Percentiles rank a stretch among this genome's conserved stretches.
phyloP scores from a whole-genome alignment of 257 asterid genomes.

The Fraxinus pennsylvanica region DNA sequence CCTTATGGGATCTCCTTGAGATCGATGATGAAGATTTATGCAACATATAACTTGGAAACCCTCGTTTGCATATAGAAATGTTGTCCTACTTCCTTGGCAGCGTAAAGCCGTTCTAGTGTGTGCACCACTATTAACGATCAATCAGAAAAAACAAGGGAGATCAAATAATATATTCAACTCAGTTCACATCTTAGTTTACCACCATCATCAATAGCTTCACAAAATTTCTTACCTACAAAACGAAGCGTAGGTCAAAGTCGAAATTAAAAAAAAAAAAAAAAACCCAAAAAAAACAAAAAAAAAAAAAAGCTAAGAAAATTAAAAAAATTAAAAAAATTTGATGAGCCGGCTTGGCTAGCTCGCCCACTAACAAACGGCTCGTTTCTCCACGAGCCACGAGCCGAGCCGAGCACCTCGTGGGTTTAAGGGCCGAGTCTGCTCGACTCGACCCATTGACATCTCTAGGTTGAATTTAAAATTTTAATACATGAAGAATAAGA shows the following conservation, averaged over 20 bases:
- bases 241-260: not conserved
- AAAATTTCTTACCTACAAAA: conserved; percentile 1
- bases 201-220: not conserved
- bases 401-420: no score
- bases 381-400: no score
- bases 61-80: not conserved
- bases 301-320: no score
- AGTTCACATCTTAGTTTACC: not conserved
- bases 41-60: not conserved
- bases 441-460: no score
- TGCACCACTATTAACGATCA: not conserved
- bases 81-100: not conserved
- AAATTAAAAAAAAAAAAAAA: no score
- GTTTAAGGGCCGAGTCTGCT: no score
- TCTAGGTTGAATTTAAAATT: no score
- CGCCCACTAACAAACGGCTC: no score
- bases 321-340: not conserved
- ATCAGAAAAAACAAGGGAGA: not conserved
- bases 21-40: not conserved
- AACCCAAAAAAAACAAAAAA: no score
- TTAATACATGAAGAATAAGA: no score
- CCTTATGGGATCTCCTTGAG: not conserved
- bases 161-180: not conserved
- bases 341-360: no score
- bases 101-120: not conserved